Percentiles rank a stretch among this genome's conserved stretches.
Evolutionary conservation across 2,329 filamentous ascomycete species (phyloP).

Genomic region (Pseudocercospora pini-densiflorae): DNA sequence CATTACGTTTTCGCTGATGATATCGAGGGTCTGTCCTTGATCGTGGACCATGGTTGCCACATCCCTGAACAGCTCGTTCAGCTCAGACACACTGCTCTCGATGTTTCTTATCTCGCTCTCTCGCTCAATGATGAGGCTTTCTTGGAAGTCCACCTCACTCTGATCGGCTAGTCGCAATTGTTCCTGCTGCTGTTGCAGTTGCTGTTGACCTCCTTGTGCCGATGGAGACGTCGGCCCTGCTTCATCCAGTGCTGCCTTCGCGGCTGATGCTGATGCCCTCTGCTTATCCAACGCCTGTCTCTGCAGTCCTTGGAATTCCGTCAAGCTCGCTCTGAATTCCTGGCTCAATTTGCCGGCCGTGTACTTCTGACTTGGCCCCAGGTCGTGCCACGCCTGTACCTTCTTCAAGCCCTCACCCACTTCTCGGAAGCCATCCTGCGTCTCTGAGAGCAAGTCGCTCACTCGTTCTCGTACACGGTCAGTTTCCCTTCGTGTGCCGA

Average conservation of each 20-base stretch:
- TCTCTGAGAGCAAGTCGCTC: conserved; percentile 84
- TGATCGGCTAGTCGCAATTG: conserved; percentile 83
- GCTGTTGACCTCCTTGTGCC: conserved; percentile 56
- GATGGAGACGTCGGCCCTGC: conserved; percentile 45
- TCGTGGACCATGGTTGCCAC: conserved; percentile 97
- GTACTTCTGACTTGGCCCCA: conserved; percentile 90
- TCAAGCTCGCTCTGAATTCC: conserved; percentile 86
- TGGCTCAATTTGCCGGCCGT: conserved; percentile 93
- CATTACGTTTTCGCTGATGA: conserved; percentile 87
- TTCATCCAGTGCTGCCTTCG: conserved; percentile 72
- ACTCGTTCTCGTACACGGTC: conserved; percentile 89
- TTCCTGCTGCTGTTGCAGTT: conserved; percentile 60
- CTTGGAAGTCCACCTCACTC: conserved; percentile 96
- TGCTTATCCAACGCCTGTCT: conserved; percentile 90
- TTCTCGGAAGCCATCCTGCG: conserved; percentile 83
- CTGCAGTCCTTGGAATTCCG: conserved; percentile 93
- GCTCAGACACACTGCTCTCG: conserved; percentile 90
- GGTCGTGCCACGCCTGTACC: conserved; percentile 71
- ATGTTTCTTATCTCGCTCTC: conserved; percentile 98
- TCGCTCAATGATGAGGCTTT: conserved; percentile 91
- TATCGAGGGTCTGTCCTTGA: conserved; percentile 86
- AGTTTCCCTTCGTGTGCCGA: conserved; percentile 91
- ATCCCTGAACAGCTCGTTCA: conserved; percentile 96
- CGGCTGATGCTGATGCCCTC: conserved; percentile 80
- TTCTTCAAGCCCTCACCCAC: conserved; percentile 94